A percentile compares a stretch with the other conserved stretches of the same genome.
Evolutionary conservation across 1,139 yeast genomes (phyloP).

Genomic region (Groenewaldozyma auringiensis): DNA sequence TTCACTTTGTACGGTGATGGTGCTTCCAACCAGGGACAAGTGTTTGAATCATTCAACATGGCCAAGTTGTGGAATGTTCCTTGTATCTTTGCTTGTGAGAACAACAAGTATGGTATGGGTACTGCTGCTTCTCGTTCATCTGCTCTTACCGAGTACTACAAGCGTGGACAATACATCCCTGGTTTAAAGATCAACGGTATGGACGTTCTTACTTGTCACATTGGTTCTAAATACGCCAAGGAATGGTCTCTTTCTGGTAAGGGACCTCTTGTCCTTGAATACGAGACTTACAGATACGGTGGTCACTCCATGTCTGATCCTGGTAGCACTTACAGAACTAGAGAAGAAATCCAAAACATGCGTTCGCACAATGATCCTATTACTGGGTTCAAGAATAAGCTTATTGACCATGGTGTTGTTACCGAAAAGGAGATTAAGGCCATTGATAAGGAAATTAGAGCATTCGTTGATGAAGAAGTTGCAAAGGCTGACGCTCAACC

Average conservation of each 20-base stretch:
- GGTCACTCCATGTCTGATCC: slow-evolving; percentile 99
- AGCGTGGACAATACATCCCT: slow-evolving; percentile 99
- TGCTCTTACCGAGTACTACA: slow-evolving; percentile 92
- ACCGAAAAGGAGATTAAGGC: slow-evolving; percentile 91
- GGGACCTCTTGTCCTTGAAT: slow-evolving; percentile 93
- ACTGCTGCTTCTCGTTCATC: slow-evolving; percentile 95
- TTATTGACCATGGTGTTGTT: slow-evolving; percentile 76
- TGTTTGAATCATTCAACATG: slow-evolving; percentile 95
- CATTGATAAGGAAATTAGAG: slow-evolving; percentile 93
- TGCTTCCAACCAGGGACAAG: slow-evolving; percentile 99
- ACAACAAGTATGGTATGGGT: slow-evolving; percentile 99
- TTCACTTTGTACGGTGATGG: slow-evolving; percentile 97
- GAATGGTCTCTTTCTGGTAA: slow-evolving; percentile 92
- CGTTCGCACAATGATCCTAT: slow-evolving; percentile 97
- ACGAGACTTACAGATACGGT: slow-evolving; percentile 98
- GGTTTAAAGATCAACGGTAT: slow-evolving; percentile 98
- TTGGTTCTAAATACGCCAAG: slow-evolving; percentile 94
- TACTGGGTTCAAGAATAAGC: slow-evolving; percentile 85
- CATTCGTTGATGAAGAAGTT: slow-evolving; percentile 88
- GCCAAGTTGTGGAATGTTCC: slow-evolving; percentile 98
- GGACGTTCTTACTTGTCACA: slow-evolving; percentile 93
- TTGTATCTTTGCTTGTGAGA: slow-evolving; percentile 90
- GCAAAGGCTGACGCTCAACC: slow-evolving; percentile 90
- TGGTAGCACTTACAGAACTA: slow-evolving; percentile 98
- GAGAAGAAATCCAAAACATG: slow-evolving; percentile 99